Evolutionary conservation across 768 basidiomycete species (phyloP), one percentile per base, ranked within the genome.

Genomic region (Psilocybe sp.): DNA sequence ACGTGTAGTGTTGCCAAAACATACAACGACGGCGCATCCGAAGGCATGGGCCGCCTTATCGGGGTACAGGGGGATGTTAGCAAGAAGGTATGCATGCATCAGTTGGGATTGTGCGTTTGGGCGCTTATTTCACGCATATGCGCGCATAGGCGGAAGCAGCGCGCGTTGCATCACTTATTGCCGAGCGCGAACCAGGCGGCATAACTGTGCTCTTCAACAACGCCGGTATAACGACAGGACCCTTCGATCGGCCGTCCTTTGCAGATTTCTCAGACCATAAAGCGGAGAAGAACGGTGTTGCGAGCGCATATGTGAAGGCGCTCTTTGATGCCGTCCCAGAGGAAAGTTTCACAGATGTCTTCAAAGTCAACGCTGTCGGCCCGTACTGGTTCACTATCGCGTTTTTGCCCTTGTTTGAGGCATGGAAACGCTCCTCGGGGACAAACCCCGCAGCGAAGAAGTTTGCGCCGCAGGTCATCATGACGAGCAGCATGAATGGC

Each of bases 401-500:
- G 1, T 50, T 50, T 13, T 15, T 50, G 2, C 49, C 49, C 10
- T 12, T 50, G 33, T n/a, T 50, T 12, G 49, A 50, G 33, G 44
- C 36, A 41, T 50, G 49, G 49, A 50, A 50, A 14, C 13, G 23
- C 23, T 3, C 23, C 23, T 3, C 23, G 23, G 23, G 23, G 3
- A 28, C 41, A 3, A 43, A 36, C 34, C 41, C 42, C 31, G 49
- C 42, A 16, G 41, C 35, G 15, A 36, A 38, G 42, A 34, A 31
- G 5, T 50, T 50, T 16, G 34, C 31, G 4, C 49, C 49, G 6
- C 49, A 50, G 35, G 20, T 50, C 12, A 20, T 50, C 16, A 50
- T 50, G 49, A 50, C 49, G 4, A 50, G 49, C 35, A 50, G 49
- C 36, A 50, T 50, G 49, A 50, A 50, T 13, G 49, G 49, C 0